phyloP scores from a whole-genome alignment of 1,284 basidiomycete species.

The Cystobasidium slooffiae region DNA sequence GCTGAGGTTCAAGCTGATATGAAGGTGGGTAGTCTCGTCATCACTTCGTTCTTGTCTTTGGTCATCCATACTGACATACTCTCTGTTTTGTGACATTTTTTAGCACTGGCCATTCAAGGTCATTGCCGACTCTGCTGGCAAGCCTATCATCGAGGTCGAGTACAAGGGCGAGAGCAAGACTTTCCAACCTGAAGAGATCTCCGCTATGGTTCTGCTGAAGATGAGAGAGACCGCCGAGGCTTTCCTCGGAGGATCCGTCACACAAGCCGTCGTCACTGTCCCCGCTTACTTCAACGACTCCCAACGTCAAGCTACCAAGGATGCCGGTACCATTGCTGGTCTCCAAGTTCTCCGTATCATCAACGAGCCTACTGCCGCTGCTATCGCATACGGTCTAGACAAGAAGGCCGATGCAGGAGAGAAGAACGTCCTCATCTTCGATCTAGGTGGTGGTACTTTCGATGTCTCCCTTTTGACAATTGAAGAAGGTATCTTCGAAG shows the following conservation, averaged over 20 bases:
- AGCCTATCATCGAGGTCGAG: constrained; percentile 85
- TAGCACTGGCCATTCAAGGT: constrained; percentile 77
- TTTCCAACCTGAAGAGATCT: constrained; percentile 95
- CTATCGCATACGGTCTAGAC: constrained; percentile 89
- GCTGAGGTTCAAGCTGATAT: constrained; percentile 89
- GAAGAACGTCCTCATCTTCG: constrained; percentile 95
- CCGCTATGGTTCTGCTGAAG: constrained; percentile 95
- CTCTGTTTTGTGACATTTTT: background rate
- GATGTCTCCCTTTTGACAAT: constrained; percentile 98
- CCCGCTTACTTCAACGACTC: constrained; percentile 99
- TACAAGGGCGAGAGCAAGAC: constrained; percentile 88
- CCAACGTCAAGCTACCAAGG: constrained; percentile 93
- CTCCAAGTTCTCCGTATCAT: constrained; percentile 94
- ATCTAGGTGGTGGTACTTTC: constrained; percentile 98
- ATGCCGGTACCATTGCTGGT: constrained; percentile 86
- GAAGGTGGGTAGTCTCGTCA: constrained; percentile 60
- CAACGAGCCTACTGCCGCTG: constrained; percentile 93
- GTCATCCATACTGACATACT: background rate
- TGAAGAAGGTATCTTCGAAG: constrained; percentile 98
- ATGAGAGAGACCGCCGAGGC: constrained; percentile 99
- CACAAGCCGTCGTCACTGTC: constrained; percentile 72
- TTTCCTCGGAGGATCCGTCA: constrained; percentile 82
- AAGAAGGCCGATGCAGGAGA: constrained; percentile 83
- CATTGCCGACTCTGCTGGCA: constrained; percentile 72
- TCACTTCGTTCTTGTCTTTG: constrained; percentile 58